Base-by-base conservation (phyloP, 2,329 filamentous ascomycete genomes). In the Colletotrichum limetticola region DNA sequence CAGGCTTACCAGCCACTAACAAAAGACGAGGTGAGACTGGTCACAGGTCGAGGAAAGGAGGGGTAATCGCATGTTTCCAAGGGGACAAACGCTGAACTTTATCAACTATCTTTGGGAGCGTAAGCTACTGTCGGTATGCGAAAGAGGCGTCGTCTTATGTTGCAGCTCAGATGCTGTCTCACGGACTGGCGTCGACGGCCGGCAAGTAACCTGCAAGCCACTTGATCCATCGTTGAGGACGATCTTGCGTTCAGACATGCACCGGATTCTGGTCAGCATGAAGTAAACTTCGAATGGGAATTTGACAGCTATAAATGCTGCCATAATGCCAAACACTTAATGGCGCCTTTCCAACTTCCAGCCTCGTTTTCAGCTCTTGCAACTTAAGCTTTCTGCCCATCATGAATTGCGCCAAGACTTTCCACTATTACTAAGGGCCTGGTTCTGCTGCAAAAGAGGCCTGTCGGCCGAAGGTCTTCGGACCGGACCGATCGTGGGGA, bases 401-500 rank as follows among this genome's bases (percentile, higher is more conserved):
- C 42, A 22, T 49, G 42, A 22, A 49, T 22, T 49, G 42, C 42
- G 42, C 19, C 42, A 49, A 22, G 28, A 6, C 28, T 37, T 49
- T 32, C 12, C 14, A 19, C 4, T 1, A 32, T 22, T 14, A 19
- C 12, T 4, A n/a, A 61, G 7, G 35, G 22, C 30, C 6, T 35
- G 7, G 4, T 5, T 35, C 60, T 11, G 24, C 30, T 46, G 28
- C 24, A 1, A 37, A 32, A 24, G 19, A 49, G 19, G 19, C 42
- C 7, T 9, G 42, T 49, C 42, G 42, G 42, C 42, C 42, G 19
- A 49, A 49, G 16, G 42, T 49, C 42, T 49, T 59, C 59, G 69
- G 69, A 14, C 19, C 69, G 69, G 66, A 69, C 65, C 58, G 66
- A 59, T 5, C 3, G 42, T 72, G 66, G 66, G 69, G 66, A 72